These are phyloP conservation scores for Grifola frondosa DNA, from an alignment of 1,284 basidiomycete species.

Conservation along the genomic window DNA sequence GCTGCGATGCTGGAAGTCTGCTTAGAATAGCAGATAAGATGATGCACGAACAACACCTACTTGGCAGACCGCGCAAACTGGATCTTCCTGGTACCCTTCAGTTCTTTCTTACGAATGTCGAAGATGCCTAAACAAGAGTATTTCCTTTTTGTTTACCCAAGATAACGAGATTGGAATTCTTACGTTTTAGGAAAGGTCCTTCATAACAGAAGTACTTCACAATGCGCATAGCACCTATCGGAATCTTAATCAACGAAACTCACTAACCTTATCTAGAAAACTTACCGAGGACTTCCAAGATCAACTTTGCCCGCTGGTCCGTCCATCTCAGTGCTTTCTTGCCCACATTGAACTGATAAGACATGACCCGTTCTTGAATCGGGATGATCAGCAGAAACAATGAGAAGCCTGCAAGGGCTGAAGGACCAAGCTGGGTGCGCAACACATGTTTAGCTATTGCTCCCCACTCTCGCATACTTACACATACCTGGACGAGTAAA, in stretches of 20 bases:
- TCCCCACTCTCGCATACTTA: neutral
- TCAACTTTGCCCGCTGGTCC: slow-evolving; percentile 64
- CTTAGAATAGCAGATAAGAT: slow-evolving; percentile 12
- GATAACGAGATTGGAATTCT: slow-evolving; percentile 20
- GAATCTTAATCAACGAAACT: neutral
- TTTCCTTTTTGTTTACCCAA: slow-evolving; percentile 4
- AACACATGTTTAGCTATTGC: neutral
- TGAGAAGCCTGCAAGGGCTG: slow-evolving; percentile 76
- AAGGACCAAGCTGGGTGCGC: slow-evolving; percentile 60
- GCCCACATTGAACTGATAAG: slow-evolving; percentile 60
- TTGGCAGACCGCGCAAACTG: slow-evolving; percentile 63
- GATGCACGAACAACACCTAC: slow-evolving; percentile 33
- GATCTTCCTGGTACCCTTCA: slow-evolving; percentile 56
- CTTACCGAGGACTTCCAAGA: slow-evolving; percentile 63
- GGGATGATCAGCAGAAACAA: slow-evolving; percentile 71
- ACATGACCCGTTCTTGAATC: slow-evolving; percentile 72
- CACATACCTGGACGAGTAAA: slow-evolving; percentile 53
- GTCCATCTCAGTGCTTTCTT: slow-evolving; percentile 68
- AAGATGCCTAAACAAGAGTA: slow-evolving; percentile 44
- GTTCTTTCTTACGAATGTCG: slow-evolving; percentile 52
- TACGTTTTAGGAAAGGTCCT: slow-evolving; percentile 60
- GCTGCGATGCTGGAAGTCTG: slow-evolving; percentile 43
- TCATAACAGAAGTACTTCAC: slow-evolving; percentile 80
- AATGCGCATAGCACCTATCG: slow-evolving; percentile 62
- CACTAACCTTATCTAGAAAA: neutral